These are phyloP conservation scores for Escallonia herrerae DNA, from an alignment of 129 eudicot genomes.

Conservation along the genomic window DNA sequence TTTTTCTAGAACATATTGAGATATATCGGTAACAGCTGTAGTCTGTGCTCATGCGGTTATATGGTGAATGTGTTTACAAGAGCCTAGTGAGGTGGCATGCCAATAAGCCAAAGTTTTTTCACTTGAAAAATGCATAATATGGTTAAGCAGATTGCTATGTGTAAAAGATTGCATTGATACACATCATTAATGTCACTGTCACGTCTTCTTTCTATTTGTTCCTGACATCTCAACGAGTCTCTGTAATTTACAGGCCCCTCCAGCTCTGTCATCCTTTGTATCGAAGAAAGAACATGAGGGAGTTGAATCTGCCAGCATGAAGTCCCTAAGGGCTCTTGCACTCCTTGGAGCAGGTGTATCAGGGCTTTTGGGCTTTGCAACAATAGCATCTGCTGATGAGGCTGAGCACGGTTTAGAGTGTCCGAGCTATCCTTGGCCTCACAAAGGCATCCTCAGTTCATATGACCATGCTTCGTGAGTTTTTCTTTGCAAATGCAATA, in stretches of 20 bases:
- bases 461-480: conserved; percentile 59
- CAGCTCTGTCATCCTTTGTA: conserved; percentile 25
- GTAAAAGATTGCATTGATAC: background rate
- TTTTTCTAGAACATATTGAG: background rate
- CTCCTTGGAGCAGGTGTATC: conserved; percentile 48
- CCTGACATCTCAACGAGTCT: background rate
- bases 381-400: conserved; percentile 49
- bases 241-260: conserved; percentile 26
- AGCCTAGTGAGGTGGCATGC: background rate
- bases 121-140: too few species aligned
- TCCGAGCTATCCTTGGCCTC: conserved; percentile 57
- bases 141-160: background rate
- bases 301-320: conserved; percentile 22
- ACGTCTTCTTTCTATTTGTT: background rate
- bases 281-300: conserved; percentile 30
- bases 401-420: conserved; percentile 45
- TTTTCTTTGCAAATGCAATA: background rate
- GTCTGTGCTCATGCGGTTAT: background rate
- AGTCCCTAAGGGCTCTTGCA: conserved; percentile 30
- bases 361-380: conserved; percentile 37
- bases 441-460: conserved; percentile 56
- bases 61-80: background rate
- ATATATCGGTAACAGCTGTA: background rate
- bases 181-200: background rate
- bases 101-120: too few species aligned